A percentile compares a stretch with the other conserved stretches of the same genome.
Conservation (phyloP, 345 rosid genomes). For the Citrus reticulata region DNA sequence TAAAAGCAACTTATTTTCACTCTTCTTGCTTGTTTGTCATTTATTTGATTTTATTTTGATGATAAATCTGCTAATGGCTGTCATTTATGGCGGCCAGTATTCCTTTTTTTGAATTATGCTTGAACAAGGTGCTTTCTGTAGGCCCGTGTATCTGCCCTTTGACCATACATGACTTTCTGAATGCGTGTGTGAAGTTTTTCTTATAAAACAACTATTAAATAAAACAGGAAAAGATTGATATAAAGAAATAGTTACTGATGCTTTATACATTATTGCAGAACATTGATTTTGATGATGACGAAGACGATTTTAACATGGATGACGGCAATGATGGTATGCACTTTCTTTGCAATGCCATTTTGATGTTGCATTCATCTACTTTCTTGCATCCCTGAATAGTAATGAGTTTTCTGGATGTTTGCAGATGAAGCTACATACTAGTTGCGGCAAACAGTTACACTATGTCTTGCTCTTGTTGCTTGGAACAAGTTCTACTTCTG, state of each 20-base stretch:
- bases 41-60: too few species aligned
- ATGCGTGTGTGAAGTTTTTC: neutral
- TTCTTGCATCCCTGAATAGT: neutral
- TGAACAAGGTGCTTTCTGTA: neutral
- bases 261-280: slow-evolving; percentile 24
- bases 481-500: neutral
- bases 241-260: neutral
- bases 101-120: too few species aligned
- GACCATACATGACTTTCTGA: neutral
- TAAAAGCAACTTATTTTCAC: too few species aligned
- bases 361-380: neutral
- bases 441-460: neutral
- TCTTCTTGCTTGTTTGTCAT: too few species aligned
- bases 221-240: neutral
- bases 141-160: neutral
- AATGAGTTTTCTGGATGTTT: neutral
- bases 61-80: too few species aligned
- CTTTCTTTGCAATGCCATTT: neutral
- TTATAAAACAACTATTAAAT: neutral
- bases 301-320: slow-evolving; percentile 44
- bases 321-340: slow-evolving; percentile 38
- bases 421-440: slow-evolving; percentile 37
- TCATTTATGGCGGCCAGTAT: too few species aligned
- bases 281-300: slow-evolving; percentile 48
- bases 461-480: neutral